Evolutionary conservation across 805 yeast species (phyloP), one percentile per base, ranked within the genome.

Genomic region (Ogataea dorogensis): DNA sequence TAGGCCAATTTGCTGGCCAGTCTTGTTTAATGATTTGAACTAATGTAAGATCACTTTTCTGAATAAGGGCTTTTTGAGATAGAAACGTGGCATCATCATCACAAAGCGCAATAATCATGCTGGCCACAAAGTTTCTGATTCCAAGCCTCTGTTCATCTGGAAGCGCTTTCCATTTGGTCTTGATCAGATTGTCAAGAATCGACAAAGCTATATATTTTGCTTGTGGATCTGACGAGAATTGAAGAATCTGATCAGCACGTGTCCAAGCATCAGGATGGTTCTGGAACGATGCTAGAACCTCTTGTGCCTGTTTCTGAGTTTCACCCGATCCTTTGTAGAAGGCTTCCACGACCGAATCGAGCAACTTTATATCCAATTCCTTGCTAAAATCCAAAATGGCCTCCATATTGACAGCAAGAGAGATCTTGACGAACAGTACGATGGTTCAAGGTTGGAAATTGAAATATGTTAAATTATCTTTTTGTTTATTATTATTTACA

Each of bases 1-100:
- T 85, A 13, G 98, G 98, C 99, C 99, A 93, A 60, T 89, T 85
- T 51, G 81, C 86, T 21, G 99, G 99, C 99, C 99, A 93, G 60
- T 93, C 99, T 65, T 93, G 98, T 56, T 93, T 93, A 55, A 93
- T 76, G 34, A 93, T 81, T 56, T 89, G 94, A 23, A 93, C 98
- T 53, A 93, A 70, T 11, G 98, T 91, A 55, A 93, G 72, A 64
- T 93, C 96, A 52, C 89, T 88, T 62, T 93, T 93, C 67, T 84
- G 86, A 56, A 93, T 86, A 55, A 93, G 71, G 14, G 96, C 80
- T 54, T 81, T 81, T 56, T 87, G 87, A 26, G 73, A 63, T 32
- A 71, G 73, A 56, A 89, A 87, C 20, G 76, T 70, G 7, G 70
- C 66, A 42, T 86, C 94, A 57, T 86, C 86, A 43, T 86, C 91